Evolutionary conservation across 2,329 filamentous ascomycete species (phyloP), one percentile per base, ranked within the genome.

Genomic region (Fusarium anthophilum): DNA sequence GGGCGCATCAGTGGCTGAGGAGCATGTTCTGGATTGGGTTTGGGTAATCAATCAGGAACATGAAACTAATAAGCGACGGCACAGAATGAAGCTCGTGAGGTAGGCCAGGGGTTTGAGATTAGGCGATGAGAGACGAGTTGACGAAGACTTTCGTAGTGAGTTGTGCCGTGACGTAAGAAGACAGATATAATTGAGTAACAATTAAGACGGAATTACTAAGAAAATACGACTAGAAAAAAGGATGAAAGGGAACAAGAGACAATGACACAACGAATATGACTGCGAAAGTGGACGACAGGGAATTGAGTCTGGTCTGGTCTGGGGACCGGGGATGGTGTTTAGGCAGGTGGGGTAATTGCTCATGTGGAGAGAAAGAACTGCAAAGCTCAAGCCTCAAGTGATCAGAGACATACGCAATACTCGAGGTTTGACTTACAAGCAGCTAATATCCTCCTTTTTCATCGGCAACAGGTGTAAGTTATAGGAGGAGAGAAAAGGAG

Each of bases 321-420:
- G 71, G 71, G 70, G 70, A 70, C 55, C 39, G 55, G 55, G 55
- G 55, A 66, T 73, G 66, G 61, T 70, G 69, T 58, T 73, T 74
- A 74, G 70, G 58, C 54, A 59, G 62, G 71, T 73, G 70, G 66
- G 71, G 71, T 63, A 61, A 62, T 59, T 73, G 66, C 56, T 63
- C 41, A 71, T 70, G 71, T 69, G 71, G 70, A 74, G 67, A 62
- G 70, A 43, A 71, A 55, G 57, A 73, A 71, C 45, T 67, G 44
- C 51, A 69, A 57, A 70, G 70, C 70, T 73, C 70, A 67, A 74
- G 54, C 66, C 70, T 73, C 71, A 72, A 74, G 48, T 73, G 71
- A 74, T 53, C 58, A 50, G 47, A 44, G 43, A 70, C 47, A 39
- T 37, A 64, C 45, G 55, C 41, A 43, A 47, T 54, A 35, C 51